Evolutionary conservation across 495 filamentous ascomycete genomes (phyloP), one percentile per base, ranked within the genome.

Genomic region (Podospora pseudoanserina): DNA sequence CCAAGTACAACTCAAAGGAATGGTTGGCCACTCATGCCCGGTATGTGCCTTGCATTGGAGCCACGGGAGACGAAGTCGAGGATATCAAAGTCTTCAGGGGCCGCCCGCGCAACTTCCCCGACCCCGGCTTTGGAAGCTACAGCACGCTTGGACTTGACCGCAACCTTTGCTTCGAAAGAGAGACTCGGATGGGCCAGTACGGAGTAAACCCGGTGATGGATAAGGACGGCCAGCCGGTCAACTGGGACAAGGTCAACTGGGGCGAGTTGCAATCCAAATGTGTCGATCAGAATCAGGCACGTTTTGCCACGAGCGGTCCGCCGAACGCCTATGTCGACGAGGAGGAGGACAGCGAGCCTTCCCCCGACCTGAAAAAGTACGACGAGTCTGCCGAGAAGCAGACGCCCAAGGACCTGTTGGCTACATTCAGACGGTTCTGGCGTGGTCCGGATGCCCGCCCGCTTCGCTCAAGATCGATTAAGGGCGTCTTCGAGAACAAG

Each of bases 151-250:
- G 89, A 0, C 82, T 97, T 57, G 87, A 89, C 62, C 85, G 91
- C 62, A 88, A 95, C 74, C 80, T 97, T 58, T 99, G 95, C 80
- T 99, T 95, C 76, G 95, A 98, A 73, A 85, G 95, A 7, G 92
- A 91, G 75, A 94, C 93, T 23, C 85, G 94, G 57, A 79, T 96
- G 18, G 92, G 92, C 0, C 87, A 88, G 16, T 99, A 98, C 73
- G 94, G 94, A 0, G 83, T 89, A 65, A 86, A 86, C 16, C 71
- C 79, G 15, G 74, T 76, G 6, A 62, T 70, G 27, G 75, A 77
- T 23, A 78, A 79, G 62, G 73, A 77, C 6, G 71, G 73, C 59
- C 68, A 79, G 53, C 72, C 71, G 13, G 72, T 89, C n/a, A 77
- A 88, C 18, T 95, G 91, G 91, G 79, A 87, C 30, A 77, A 78